phyloP scores from a whole-genome alignment of 2,329 filamentous ascomycete species.

The Colletotrichum simmondsii region DNA sequence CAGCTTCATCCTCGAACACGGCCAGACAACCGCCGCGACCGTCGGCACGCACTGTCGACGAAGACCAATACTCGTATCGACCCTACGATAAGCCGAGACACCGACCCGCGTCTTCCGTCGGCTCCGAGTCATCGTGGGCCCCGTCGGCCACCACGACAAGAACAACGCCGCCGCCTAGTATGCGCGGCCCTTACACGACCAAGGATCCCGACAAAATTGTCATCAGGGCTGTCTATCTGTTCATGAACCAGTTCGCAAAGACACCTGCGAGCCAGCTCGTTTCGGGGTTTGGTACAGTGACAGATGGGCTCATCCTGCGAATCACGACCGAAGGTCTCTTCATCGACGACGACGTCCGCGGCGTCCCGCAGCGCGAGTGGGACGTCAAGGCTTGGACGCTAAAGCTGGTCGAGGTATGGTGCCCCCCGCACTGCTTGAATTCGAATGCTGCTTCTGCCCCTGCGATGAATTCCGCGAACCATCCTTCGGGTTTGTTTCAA shows the following conservation, averaged over 20 bases:
- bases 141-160: conserved; percentile 84
- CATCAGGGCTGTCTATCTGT: conserved; percentile 91
- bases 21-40: conserved; percentile 55
- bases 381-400: conserved; percentile 98
- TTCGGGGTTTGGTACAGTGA: conserved; percentile 85
- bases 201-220: conserved; percentile 96
- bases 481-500: conserved; percentile 55
- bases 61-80: conserved; percentile 77
- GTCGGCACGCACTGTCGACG: conserved; percentile 70
- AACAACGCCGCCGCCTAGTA: conserved; percentile 84
- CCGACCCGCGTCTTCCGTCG: conserved; percentile 73
- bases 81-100: conserved; percentile 80
- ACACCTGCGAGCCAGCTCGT: conserved; percentile 93
- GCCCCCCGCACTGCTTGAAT: conserved; percentile 71
- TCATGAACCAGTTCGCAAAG: conserved; percentile 88
- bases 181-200: conserved; percentile 83
- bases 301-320: conserved; percentile 89
- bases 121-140: conserved; percentile 87
- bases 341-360: conserved; percentile 94
- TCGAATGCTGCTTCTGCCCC: conserved; percentile 54
- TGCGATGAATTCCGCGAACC: conserved; percentile 49
- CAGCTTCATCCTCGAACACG: conserved; percentile 36
- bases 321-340: conserved; percentile 96
- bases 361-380: conserved; percentile 96
- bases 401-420: conserved; percentile 91